A percentile compares a stretch with the other conserved stretches of the same genome.
These are phyloP conservation scores for Pleurotus salmoneostramineus DNA, from an alignment of 768 basidiomycete genomes.

Conservation along the genomic window DNA sequence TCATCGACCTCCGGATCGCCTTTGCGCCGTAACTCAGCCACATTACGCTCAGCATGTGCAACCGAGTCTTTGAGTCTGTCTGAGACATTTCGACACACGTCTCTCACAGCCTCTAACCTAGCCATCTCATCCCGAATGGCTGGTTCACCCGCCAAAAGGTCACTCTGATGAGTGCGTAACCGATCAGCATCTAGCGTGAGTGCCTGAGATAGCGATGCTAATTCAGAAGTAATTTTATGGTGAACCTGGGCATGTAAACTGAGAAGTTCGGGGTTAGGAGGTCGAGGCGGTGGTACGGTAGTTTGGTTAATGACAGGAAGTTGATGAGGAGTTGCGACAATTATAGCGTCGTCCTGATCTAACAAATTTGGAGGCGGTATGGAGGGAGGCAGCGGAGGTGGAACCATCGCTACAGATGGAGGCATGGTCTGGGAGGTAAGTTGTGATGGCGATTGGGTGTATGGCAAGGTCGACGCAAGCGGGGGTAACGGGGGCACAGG, in stretches of 20 bases:
- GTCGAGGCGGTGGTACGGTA: constrained; percentile 63
- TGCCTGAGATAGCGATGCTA: constrained; percentile 65
- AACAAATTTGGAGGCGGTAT: constrained; percentile 53
- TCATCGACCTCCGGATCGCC: constrained; percentile 96
- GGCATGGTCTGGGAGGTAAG: constrained; percentile 5
- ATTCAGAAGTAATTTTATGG: constrained; percentile 66
- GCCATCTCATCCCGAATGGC: constrained; percentile 97
- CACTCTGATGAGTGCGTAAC: constrained; percentile 75
- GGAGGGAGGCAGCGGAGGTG: constrained; percentile 15
- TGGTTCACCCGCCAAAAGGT: constrained; percentile 86
- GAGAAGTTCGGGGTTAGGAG: constrained; percentile 87
- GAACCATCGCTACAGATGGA: not conserved
- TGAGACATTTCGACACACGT: constrained; percentile 82
- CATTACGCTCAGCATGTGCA: constrained; percentile 62
- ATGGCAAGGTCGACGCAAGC: constrained; percentile 10
- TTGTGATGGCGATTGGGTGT: constrained; percentile 7
- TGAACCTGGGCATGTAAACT: constrained; percentile 76
- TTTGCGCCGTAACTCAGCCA: constrained; percentile 73
- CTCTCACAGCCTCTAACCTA: constrained; percentile 86
- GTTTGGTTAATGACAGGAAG: constrained; percentile 10
- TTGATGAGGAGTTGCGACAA: constrained; percentile 11
- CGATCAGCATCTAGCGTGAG: constrained; percentile 67
- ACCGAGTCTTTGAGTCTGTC: constrained; percentile 63
- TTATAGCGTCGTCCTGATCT: constrained; percentile 52
- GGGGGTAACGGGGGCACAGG: constrained; percentile 24